phyloP scores from a whole-genome alignment of 148 eudicot species.

The Rhododendron mucronatum region DNA sequence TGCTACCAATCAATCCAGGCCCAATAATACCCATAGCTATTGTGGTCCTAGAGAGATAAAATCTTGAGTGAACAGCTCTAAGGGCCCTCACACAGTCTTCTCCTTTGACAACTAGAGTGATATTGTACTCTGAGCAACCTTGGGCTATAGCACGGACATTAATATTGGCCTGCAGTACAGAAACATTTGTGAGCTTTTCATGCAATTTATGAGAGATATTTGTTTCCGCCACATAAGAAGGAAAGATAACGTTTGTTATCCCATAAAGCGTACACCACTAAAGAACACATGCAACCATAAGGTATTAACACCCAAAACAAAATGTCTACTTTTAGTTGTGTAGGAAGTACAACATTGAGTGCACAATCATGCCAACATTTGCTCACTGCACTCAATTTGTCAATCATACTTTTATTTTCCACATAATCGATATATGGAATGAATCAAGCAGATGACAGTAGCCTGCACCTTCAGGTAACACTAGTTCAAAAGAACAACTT shows the following conservation, averaged over 20 bases:
- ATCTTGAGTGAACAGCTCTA: constrained; percentile 90
- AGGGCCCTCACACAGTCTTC: constrained; percentile 93
- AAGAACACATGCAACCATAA: background rate
- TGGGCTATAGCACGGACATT: constrained; percentile 98
- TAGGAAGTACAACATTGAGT: background rate
- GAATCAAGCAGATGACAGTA: background rate
- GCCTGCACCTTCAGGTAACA: background rate
- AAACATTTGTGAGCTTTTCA: constrained; percentile 1
- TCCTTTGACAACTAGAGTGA: constrained; percentile 79
- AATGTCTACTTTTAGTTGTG: background rate
- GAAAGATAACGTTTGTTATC: background rate
- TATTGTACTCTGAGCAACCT: constrained; percentile 96
- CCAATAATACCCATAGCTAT: constrained; percentile 96
- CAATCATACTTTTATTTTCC: background rate
- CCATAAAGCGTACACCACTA: constrained; percentile 5
- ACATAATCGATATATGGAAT: background rate
- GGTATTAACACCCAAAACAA: background rate
- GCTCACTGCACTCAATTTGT: background rate
- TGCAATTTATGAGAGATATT: background rate
- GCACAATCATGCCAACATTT: background rate
- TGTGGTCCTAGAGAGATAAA: constrained; percentile 88
- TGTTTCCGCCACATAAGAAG: background rate
- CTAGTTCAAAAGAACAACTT: constrained; percentile 3
- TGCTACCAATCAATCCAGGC: constrained; percentile 92
- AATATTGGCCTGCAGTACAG: constrained; percentile 73